Evolutionary conservation across 768 basidiomycete species (phyloP).

Genomic region (Auricularia sp.): DNA sequence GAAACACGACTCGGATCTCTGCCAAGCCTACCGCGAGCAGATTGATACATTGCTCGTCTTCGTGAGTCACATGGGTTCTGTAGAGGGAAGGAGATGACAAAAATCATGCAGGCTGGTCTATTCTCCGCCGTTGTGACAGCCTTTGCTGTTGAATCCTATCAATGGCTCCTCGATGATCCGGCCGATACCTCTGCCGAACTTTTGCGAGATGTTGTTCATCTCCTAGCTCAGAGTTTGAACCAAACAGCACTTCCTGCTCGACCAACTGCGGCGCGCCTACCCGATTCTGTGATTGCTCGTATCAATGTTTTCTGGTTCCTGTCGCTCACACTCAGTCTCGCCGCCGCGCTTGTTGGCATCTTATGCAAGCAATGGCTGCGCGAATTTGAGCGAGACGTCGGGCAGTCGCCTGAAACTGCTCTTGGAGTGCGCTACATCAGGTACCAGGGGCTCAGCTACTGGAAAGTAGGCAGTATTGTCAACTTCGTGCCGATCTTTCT

Average conservation of each 20-base stretch:
- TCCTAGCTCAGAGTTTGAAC: neutral
- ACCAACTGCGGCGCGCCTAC: neutral
- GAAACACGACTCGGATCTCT: slow-evolving; percentile 1
- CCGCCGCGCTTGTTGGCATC: slow-evolving; percentile 19
- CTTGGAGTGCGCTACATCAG: slow-evolving; percentile 14
- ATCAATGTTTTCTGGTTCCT: slow-evolving; percentile 20
- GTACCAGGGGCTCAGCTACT: slow-evolving; percentile 13
- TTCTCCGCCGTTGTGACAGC: slow-evolving; percentile 19
- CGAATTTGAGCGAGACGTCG: slow-evolving; percentile 7
- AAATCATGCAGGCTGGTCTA: slow-evolving; percentile 3
- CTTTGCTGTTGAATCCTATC: slow-evolving; percentile 16
- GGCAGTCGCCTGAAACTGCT: neutral
- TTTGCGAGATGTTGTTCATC: neutral
- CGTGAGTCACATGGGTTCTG: neutral
- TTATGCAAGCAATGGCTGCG: slow-evolving; percentile 22
- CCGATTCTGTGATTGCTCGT: slow-evolving; percentile 36
- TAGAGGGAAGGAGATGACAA: neutral
- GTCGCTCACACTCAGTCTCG: slow-evolving; percentile 16
- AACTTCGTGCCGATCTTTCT: slow-evolving; percentile 14
- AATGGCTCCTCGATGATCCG: slow-evolving; percentile 10
- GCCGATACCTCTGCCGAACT: slow-evolving; percentile 4
- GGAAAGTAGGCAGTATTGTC: slow-evolving; percentile 17
- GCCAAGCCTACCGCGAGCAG: neutral
- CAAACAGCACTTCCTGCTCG: neutral
- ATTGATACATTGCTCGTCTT: neutral